Base-by-base conservation (phyloP, 352 stramenopile genomes). In the Phytophthora ohioensis region DNA sequence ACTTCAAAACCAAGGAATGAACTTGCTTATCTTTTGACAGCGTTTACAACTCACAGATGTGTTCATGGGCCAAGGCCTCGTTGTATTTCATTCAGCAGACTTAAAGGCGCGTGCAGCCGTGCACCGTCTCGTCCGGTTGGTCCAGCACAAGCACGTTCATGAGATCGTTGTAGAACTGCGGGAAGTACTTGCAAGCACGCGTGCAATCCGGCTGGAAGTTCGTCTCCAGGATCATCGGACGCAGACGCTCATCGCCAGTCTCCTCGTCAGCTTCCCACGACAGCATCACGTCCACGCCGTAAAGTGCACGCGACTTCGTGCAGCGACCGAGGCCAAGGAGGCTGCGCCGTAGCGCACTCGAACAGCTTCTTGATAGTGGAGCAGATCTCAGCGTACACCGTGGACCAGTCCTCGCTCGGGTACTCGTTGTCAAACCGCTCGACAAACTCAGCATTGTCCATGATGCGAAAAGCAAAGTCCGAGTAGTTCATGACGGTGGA, bases 401-500 rank as follows among this genome's bases (percentile, higher is more conserved):
- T 61, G 4, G 73, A 53, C 80, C 80, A 88, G 64, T 84, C 70
- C 48, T 85, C 73, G 52, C 64, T 82, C 48, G 80, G 78, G 59
- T 88, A 85, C 59, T 85, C 80, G 42, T 68, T 67, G 32, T 85
- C 74, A 43, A 88, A 88, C 17, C 77, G 78, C 55, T 76, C 57
- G 15, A 84, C 69, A 46, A 88, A 85, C 56, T 88, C 71, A 43
- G 58, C 35, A 36, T 80, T 87, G 63, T 81, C 65, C 74, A 88
- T 87, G 69, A 87, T 84, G 15, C 80, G 76, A 62, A 88, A 77
- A 46, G 57, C 57, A 52, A 73, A 82, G 54, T 80, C 61, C 12
- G 80, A 69, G 73, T 89, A 89, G 51, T 89, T 89, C 81, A 89
- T 89, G 43, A 87, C 79, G 21, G 81, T 89, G 42, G 87, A 89